These are phyloP conservation scores for Apiosordaria backusii DNA, from an alignment of 495 filamentous ascomycete species.

Conservation along the genomic window DNA sequence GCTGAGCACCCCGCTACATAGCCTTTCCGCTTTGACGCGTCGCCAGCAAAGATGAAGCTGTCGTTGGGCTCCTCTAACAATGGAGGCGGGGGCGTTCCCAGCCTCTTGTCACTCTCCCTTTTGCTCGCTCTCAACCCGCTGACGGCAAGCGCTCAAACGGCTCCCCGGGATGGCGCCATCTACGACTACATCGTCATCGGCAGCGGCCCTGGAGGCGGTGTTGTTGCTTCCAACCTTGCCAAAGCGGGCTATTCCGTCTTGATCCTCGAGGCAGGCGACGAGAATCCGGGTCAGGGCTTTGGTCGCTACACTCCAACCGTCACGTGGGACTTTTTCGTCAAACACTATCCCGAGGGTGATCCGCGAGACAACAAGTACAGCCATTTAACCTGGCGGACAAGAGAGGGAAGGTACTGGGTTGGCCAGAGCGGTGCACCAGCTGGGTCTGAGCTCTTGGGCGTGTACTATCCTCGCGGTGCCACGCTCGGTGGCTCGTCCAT, in stretches of 20 bases:
- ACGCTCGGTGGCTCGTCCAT: slow-evolving; percentile 37
- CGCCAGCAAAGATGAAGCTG: not conserved
- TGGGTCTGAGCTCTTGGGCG: slow-evolving; percentile 31
- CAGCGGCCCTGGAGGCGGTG: slow-evolving; percentile 55
- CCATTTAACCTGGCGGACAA: slow-evolving; percentile 35
- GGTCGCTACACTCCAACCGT: slow-evolving; percentile 34
- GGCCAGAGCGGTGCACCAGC: slow-evolving; percentile 32
- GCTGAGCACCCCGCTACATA: not conserved
- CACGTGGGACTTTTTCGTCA: slow-evolving; percentile 39
- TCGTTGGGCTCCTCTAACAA: slow-evolving; percentile 10
- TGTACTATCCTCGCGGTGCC: slow-evolving; percentile 37
- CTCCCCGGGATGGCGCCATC: slow-evolving; percentile 16
- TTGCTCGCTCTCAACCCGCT: slow-evolving; percentile 6
- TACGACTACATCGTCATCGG: slow-evolving; percentile 41
- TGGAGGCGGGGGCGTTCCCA: not conserved
- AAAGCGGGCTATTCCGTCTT: slow-evolving; percentile 54
- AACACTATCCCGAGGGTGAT: slow-evolving; percentile 36
- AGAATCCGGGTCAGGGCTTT: slow-evolving; percentile 31
- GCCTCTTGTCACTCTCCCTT: slow-evolving; percentile 7
- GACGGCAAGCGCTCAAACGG: slow-evolving; percentile 8
- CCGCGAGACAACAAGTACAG: slow-evolving; percentile 31
- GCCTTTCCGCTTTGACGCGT: not conserved
- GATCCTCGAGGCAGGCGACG: slow-evolving; percentile 57
- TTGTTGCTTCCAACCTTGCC: slow-evolving; percentile 55
- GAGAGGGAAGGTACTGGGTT: slow-evolving; percentile 36